Evolutionary conservation across 257 asterid species (phyloP), one percentile per base, ranked within the genome.

Genomic region (Nicotiana undulata): DNA sequence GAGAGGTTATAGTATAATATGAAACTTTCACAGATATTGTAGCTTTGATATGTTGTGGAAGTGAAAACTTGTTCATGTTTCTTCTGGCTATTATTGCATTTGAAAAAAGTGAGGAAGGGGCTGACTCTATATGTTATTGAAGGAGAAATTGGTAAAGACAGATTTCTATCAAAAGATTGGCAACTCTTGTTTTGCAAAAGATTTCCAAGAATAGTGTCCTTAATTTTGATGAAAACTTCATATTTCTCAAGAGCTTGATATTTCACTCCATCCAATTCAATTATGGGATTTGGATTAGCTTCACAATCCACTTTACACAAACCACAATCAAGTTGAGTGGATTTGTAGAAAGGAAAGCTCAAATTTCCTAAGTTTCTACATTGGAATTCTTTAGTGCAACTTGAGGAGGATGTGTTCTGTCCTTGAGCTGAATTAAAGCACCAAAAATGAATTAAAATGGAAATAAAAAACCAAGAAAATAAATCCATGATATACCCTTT

Each of bases 41-140:
- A 51, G 15, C 31, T 79, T 1, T 79, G 53, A 64, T 11, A 79
- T 0, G 0, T 31, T 44, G 1, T 15, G 12, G 34, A 29, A 2
- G 1, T 17, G 51, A 11, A 31, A 22, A 60, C 0, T 4, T 77
- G 16, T 13, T 46, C 75, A 7, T 78, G 0, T 37, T 1, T 59
- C 58, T 77, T 77, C 22, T 77, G 81, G 72, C 81, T 56, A 1
- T 0, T 78, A n/a, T 29, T 17, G 82, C 82, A 79, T 64, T 40
- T 64, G 26, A 49, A 79, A 77, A 79, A 64, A 63, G 55, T 64
- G 12, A 79, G 20, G 0, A 3, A 17, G 12, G 1, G 77, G 7
- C 0, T 8, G 17, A 79, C 3, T 46, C 75, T 26, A 29, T 79
- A 79, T 5, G 77, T 63, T 0, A 79, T n/a, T 46, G 29, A 34